Conservation (phyloP, 768 basidiomycete genomes). For the Russula griseocarnosa region DNA sequence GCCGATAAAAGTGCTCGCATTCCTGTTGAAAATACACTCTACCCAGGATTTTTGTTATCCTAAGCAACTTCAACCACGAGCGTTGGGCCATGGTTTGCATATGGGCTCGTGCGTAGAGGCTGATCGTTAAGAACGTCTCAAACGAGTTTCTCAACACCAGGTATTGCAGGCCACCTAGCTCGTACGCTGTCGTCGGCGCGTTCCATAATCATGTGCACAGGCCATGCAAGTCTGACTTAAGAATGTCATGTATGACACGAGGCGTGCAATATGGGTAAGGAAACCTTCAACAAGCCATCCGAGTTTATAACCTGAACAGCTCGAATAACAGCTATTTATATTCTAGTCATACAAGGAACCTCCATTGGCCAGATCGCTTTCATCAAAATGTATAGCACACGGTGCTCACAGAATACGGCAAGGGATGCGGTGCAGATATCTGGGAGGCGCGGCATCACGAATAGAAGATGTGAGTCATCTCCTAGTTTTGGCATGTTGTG, state of each 20-base stretch:
- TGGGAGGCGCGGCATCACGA: conserved; percentile 82
- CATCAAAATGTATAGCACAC: conserved; percentile 73
- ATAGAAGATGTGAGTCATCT: conserved; percentile 60
- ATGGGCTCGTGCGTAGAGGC: conserved; percentile 58
- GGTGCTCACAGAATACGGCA: conserved; percentile 71
- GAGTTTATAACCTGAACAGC: too few relatives aligned
- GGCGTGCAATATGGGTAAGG: conserved; percentile 69
- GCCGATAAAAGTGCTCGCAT: conserved; percentile 83
- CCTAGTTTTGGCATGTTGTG: background rate
- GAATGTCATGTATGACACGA: conserved; percentile 68
- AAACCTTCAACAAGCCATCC: too few relatives aligned
- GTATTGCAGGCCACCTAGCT: conserved; percentile 86
- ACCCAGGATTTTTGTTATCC: conserved; percentile 63
- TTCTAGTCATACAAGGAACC: too few relatives aligned
- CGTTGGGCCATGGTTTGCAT: conserved; percentile 88
- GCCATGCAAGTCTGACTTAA: conserved; percentile 80
- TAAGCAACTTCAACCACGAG: conserved; percentile 92
- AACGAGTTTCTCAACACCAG: conserved; percentile 74
- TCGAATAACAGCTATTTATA: too few relatives aligned
- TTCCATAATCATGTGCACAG: conserved; percentile 82
- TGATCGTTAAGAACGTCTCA: conserved; percentile 78
- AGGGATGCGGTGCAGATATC: conserved; percentile 82
- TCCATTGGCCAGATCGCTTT: conserved; percentile 79
- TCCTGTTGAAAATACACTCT: conserved; percentile 82
- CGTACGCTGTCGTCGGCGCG: conserved; percentile 82